Base-by-base conservation (phyloP, 163 green algal genomes). In the Botryococcus braunii region DNA sequence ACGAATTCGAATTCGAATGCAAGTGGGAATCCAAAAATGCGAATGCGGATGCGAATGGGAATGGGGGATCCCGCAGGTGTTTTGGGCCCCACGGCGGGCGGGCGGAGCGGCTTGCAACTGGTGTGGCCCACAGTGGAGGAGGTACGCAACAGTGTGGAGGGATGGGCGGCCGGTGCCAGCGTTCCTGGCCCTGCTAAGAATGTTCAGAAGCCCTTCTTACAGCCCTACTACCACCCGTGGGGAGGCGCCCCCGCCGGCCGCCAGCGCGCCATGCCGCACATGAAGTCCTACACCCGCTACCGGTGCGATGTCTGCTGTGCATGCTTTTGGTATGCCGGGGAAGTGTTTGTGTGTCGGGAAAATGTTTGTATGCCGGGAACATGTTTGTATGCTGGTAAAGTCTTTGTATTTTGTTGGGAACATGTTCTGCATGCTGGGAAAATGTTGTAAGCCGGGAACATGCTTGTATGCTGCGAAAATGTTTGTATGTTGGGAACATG, bases 251-350 rank as follows among this genome's bases (percentile, higher is more conserved):
- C 57, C 4, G 71, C 67, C 23, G 78, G 79, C 0, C 80, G 89
- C 29, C 62, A 82, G 69, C 67, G 77, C 1, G 86, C 82, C 29
- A 90, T 91, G 84, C 89, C 89, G 0, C 89, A 96, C 78, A 89
- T 94, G 67, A 95, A 95, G 70, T 80, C 68, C 2, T 92, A 86
- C 66, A 43, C 48, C 3, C 66, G 82, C 4, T 84, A 78, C 74
- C 57, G 13, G 59, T 69, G n/a, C 32, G 62, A 13, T 39, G 11
- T 60, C 13, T 27, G 21, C 46, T 65, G 58, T 47, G 6, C 58
- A 65, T 25, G n/a, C n/a, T n/a, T n/a, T n/a, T n/a, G n/a, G n/a
- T n/a, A n/a, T n/a, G n/a, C n/a, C n/a, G n/a, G n/a, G n/a, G n/a
- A n/a, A n/a, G n/a, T n/a, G n/a, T n/a, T n/a, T n/a, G n/a, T n/a